A percentile compares a stretch with the other conserved stretches of the same genome.
These are phyloP conservation scores for Phytophthora pseudosyringae DNA, from an alignment of 352 stramenopile genomes.

Conservation along the genomic window DNA sequence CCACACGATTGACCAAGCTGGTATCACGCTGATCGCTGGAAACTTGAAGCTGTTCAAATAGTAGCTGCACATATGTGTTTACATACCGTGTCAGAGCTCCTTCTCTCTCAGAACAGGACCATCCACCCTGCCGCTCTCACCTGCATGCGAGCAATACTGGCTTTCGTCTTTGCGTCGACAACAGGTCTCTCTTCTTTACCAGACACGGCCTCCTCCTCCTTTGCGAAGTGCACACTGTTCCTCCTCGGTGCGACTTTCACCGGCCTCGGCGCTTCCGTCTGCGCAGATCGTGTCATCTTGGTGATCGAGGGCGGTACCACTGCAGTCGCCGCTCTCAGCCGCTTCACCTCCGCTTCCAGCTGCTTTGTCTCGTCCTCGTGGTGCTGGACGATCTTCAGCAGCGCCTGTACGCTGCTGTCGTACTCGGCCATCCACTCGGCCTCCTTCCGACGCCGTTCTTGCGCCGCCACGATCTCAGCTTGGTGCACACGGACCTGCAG, in stretches of 20 bases:
- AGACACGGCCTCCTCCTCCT: not conserved
- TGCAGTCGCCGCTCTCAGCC: conserved; percentile 8
- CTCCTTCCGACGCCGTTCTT: conserved; percentile 35
- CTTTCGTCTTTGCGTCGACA: conserved; percentile 1
- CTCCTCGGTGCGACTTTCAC: conserved; percentile 3
- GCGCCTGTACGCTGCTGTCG: conserved; percentile 47
- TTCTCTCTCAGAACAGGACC: not conserved
- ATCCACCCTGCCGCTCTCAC: conserved; percentile 4
- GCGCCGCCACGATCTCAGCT: conserved; percentile 26
- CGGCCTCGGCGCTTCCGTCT: conserved; percentile 28
- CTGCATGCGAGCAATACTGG: conserved; percentile 28
- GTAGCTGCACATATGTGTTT: conserved; percentile 18
- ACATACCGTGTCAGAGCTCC: conserved; percentile 2
- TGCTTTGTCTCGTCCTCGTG: conserved; percentile 38
- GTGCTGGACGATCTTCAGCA: conserved; percentile 56
- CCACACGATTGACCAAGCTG: not conserved
- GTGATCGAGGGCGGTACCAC: conserved; percentile 4
- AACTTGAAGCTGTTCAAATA: conserved; percentile 42
- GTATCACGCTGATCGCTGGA: not conserved
- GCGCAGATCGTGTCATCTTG: conserved; percentile 30
- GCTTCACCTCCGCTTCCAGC: conserved; percentile 28
- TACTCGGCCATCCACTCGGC: conserved; percentile 51
- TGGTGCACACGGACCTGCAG: conserved; percentile 27
- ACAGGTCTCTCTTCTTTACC: not conserved
- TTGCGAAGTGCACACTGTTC: conserved; percentile 24